Conservation (phyloP, 2,329 filamentous ascomycete genomes). For the Xylaria sp. region DNA sequence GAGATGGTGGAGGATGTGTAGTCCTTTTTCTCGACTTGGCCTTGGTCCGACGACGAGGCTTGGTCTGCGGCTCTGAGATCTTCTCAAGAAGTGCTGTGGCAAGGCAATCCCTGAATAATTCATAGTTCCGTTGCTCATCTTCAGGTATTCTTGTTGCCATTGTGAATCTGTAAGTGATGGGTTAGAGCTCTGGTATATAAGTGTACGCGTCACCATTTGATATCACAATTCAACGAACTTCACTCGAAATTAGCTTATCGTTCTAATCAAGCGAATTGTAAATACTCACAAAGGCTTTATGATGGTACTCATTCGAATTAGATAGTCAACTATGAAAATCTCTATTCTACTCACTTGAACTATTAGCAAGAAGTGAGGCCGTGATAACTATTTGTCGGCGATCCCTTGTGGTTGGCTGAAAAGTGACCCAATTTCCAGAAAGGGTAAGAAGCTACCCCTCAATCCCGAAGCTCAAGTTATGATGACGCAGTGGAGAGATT, state of each 20-base stretch:
- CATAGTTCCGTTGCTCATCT: slow-evolving; percentile 62
- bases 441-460: slow-evolving; percentile 44
- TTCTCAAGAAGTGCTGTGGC: slow-evolving; percentile 74
- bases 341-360: background rate
- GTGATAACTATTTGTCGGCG: background rate
- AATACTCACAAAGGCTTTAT: background rate
- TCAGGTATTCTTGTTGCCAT: slow-evolving; percentile 39
- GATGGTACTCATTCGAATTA: background rate
- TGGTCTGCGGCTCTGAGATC: slow-evolving; percentile 56
- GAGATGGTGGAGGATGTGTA: slow-evolving; percentile 22
- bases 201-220: background rate
- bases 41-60: slow-evolving; percentile 58
- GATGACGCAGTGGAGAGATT: background rate
- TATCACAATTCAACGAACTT: background rate
- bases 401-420: background rate
- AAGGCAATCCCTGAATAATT: slow-evolving; percentile 78
- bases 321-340: background rate
- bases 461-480: slow-evolving; percentile 2
- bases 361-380: slow-evolving; percentile 3
- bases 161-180: background rate
- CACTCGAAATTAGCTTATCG: background rate
- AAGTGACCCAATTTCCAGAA: slow-evolving; percentile 20
- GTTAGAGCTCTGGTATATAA: background rate
- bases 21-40: slow-evolving; percentile 50
- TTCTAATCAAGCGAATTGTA: background rate